Conservation (phyloP, 2,329 filamentous ascomycete species). For the Colletotrichum lentis region DNA sequence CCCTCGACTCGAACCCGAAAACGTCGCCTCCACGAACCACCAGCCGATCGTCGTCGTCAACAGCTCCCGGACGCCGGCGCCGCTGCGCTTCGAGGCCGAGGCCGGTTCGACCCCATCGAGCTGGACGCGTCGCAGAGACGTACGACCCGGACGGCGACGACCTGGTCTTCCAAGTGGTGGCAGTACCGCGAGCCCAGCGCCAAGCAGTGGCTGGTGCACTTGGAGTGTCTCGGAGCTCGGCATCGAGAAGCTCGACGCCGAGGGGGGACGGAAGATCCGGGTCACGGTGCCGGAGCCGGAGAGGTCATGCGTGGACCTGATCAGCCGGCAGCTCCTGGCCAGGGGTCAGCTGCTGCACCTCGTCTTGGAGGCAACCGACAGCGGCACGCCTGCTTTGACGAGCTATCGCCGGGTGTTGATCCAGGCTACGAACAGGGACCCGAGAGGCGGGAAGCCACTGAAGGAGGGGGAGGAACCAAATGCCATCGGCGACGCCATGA, state of each 20-base stretch:
- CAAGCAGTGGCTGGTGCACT: constrained; percentile 52
- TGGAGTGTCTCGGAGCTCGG: constrained; percentile 52
- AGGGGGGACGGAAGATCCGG: constrained; percentile 33
- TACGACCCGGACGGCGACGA: constrained; percentile 56
- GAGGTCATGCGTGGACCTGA: constrained; percentile 46
- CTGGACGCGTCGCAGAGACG: constrained; percentile 55
- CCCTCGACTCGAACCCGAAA: too few species aligned
- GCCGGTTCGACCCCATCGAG: constrained; percentile 48
- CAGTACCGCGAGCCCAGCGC: constrained; percentile 54
- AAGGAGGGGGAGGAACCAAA: constrained; percentile 1
- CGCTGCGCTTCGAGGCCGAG: constrained; percentile 52
- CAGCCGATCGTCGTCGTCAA: constrained; percentile 56
- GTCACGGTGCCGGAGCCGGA: constrained; percentile 43
- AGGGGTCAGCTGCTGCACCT: constrained; percentile 57
- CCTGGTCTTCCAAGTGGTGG: constrained; percentile 58
- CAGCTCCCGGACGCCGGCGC: constrained; percentile 50
- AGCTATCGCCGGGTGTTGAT: constrained; percentile 58
- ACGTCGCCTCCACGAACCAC: constrained; percentile 53
- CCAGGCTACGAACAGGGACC: constrained; percentile 45
- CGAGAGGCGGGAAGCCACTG: constrained; percentile 10
- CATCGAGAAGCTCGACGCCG: constrained; percentile 41
- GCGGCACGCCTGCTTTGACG: constrained; percentile 54
- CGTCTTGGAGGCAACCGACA: constrained; percentile 58
- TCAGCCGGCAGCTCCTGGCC: constrained; percentile 18
- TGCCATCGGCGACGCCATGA: constrained; percentile 29